A percentile compares a stretch with the other conserved stretches of the same genome.
Evolutionary conservation across 1,139 yeast genomes (phyloP).

Genomic region (Fermentozyma sake): DNA sequence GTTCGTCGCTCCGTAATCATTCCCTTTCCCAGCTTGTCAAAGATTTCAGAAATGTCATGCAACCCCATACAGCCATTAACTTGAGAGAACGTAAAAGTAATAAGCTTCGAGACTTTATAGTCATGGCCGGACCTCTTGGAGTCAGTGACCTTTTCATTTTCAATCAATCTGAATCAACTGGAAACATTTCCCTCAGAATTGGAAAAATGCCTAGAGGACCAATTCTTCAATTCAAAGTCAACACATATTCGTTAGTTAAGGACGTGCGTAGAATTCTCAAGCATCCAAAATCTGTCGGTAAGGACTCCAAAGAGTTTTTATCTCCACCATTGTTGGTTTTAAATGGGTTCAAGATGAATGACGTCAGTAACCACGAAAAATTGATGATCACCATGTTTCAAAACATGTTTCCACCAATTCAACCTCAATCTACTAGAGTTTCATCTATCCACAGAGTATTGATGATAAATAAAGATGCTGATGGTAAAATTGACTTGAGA

Average conservation of each 20-base stretch:
- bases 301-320: conserved; percentile 57
- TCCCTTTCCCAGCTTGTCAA: conserved; percentile 78
- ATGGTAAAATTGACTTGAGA: conserved; percentile 73
- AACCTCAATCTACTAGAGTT: conserved; percentile 74
- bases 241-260: conserved; percentile 73
- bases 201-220: conserved; percentile 95
- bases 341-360: conserved; percentile 72
- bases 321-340: conserved; percentile 87
- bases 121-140: conserved; percentile 96
- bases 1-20: conserved; percentile 73
- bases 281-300: conserved; percentile 66
- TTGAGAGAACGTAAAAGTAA: conserved; percentile 84
- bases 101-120: conserved; percentile 82
- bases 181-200: conserved; percentile 76
- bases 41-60: conserved; percentile 88
- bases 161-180: conserved; percentile 73
- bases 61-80: conserved; percentile 92
- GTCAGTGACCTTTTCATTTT: conserved; percentile 85
- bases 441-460: conserved; percentile 77
- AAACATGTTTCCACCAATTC: conserved; percentile 92
- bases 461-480: conserved; percentile 69
- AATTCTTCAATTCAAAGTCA: conserved; percentile 75
- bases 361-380: conserved; percentile 66
- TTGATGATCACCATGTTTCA: conserved; percentile 87
- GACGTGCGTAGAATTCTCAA: conserved; percentile 70